A percentile compares a stretch with the other conserved stretches of the same genome.
Evolutionary conservation across 1,139 yeast genomes (phyloP).

Genomic region (Pichia sp.): DNA sequence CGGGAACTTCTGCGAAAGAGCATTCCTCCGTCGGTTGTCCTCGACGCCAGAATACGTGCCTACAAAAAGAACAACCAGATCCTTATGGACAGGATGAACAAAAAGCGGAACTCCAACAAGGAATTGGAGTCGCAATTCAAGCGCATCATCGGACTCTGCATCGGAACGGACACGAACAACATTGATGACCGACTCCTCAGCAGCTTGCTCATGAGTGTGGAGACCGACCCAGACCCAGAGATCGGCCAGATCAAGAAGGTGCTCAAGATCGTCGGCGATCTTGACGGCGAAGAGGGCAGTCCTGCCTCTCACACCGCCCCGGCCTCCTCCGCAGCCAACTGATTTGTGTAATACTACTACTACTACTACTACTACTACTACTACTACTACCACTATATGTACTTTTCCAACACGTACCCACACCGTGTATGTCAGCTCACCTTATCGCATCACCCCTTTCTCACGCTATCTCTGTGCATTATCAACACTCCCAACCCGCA

Average conservation of each 20-base stretch:
- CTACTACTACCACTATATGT: not conserved
- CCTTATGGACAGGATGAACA: constrained; percentile 42
- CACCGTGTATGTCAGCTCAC: not conserved
- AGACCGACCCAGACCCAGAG: constrained; percentile 60
- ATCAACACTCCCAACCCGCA: no score
- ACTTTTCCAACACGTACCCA: not conserved
- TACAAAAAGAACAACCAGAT: constrained; percentile 65
- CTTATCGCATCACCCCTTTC: no score
- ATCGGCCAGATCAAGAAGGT: constrained; percentile 32
- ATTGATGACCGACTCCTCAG: constrained; percentile 82
- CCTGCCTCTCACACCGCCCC: not conserved
- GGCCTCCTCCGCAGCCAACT: not conserved
- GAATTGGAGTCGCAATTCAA: constrained; percentile 81
- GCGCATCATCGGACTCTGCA: constrained; percentile 83
- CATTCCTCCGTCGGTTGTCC: constrained; percentile 58
- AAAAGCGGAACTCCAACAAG: constrained; percentile 41
- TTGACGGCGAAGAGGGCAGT: constrained; percentile 32
- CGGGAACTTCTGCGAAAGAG: constrained; percentile 21
- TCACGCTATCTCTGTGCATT: no score
- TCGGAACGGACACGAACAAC: constrained; percentile 66
- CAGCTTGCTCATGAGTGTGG: constrained; percentile 86
- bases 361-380: not conserved
- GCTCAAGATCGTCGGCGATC: constrained; percentile 46
- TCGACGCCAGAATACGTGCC: constrained; percentile 76
- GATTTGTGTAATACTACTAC: not conserved